Evolutionary conservation across 306 rosid genomes (phyloP).

Genomic region (Spatholobus suberectus): DNA sequence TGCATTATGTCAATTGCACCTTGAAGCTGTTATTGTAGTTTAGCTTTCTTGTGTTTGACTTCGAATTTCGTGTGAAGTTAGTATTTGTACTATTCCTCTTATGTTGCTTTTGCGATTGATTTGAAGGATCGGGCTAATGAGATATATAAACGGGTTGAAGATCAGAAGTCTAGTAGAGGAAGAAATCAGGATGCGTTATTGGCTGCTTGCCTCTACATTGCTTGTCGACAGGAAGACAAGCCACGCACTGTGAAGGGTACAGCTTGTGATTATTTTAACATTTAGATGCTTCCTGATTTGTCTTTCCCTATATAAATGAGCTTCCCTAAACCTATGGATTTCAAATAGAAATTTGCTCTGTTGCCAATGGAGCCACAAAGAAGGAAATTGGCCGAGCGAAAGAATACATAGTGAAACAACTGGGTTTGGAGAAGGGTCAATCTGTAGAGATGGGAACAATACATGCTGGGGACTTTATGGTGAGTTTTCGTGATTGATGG

Average conservation of each 20-base stretch:
- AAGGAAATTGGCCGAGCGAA: slow-evolving; percentile 99
- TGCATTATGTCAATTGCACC: slow-evolving; percentile 3
- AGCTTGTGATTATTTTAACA: slow-evolving; percentile 64
- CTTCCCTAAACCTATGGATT: slow-evolving; percentile 82
- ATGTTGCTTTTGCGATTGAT: slow-evolving; percentile 34
- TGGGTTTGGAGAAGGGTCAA: slow-evolving; percentile 93
- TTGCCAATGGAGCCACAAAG: slow-evolving; percentile 98
- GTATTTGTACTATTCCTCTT: slow-evolving; percentile 22
- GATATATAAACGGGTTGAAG: slow-evolving; percentile 95
- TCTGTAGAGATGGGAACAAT: slow-evolving; percentile 99
- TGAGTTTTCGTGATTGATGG: slow-evolving; percentile 47
- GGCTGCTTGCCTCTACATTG: slow-evolving; percentile 99
- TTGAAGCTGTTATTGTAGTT: slow-evolving; percentile 17
- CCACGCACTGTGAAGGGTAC: slow-evolving; percentile 99
- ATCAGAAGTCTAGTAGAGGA: slow-evolving; percentile 97
- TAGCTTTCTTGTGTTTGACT: neutral
- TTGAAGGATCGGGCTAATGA: slow-evolving; percentile 97
- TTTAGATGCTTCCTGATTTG: slow-evolving; percentile 73
- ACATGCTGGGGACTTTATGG: slow-evolving; percentile 98
- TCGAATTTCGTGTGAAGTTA: neutral
- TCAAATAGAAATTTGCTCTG: slow-evolving; percentile 95
- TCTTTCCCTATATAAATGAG: slow-evolving; percentile 70
- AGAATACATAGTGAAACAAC: slow-evolving; percentile 97
- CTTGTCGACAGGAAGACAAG: slow-evolving; percentile 98
- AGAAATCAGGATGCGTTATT: slow-evolving; percentile 97